phyloP scores from a whole-genome alignment of 257 asterid species.

The Capsicum pubescens region DNA sequence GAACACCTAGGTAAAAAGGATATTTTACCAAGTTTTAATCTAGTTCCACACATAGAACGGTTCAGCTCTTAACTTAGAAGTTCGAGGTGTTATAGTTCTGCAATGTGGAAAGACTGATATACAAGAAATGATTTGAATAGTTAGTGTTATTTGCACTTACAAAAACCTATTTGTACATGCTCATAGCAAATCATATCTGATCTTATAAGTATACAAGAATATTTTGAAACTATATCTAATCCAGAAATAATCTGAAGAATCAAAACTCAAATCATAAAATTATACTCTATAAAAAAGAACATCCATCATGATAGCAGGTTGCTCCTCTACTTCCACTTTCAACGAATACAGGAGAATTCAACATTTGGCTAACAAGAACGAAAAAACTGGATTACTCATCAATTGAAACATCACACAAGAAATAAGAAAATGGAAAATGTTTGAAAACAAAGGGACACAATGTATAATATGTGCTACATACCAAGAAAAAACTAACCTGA shows the following conservation, averaged over 20 bases:
- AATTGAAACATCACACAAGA: neutral
- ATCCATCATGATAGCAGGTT: neutral
- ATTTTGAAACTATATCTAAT: neutral
- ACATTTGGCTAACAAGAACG: neutral
- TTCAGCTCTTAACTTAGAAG: no score
- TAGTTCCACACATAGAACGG: no score
- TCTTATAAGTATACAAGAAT: neutral
- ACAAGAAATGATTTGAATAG: neutral
- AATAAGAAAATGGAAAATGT: neutral
- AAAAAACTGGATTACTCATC: neutral
- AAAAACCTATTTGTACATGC: neutral
- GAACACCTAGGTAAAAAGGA: no score
- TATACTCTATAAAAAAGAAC: neutral
- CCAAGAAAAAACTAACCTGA: conserved; percentile 12
- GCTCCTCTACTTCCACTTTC: conserved; percentile 6
- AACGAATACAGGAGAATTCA: neutral
- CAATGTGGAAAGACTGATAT: neutral
- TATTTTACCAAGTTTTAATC: no score
- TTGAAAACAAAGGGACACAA: neutral
- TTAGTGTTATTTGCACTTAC: neutral
- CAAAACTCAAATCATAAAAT: neutral
- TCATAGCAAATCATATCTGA: neutral
- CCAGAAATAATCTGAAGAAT: neutral
- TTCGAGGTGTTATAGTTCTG: no score
- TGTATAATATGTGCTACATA: neutral